Percentiles rank a stretch among this genome's conserved stretches.
Conservation (phyloP, 176 grass and related monocot genomes). For the Paspalum vaginatum region DNA sequence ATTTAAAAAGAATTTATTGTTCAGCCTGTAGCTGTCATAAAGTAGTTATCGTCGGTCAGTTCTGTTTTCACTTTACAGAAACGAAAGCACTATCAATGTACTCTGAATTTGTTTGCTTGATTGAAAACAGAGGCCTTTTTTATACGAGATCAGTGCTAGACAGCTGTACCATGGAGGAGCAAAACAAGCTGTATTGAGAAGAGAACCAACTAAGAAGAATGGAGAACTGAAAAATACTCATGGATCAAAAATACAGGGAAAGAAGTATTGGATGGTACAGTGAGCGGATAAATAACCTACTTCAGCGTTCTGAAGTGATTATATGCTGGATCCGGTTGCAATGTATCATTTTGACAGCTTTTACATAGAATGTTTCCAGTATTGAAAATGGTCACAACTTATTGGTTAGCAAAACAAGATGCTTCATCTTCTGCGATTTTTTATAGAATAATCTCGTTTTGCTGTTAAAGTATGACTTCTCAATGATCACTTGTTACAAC, state of each 20-base stretch:
- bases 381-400: neutral
- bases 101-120: conserved; percentile 27
- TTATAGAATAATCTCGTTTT: too few relatives aligned
- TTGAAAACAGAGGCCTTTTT: conserved; percentile 9
- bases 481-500: too few relatives aligned
- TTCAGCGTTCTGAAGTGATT: neutral
- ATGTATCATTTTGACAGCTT: neutral
- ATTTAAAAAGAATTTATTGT: neutral
- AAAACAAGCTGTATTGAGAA: conserved; percentile 16
- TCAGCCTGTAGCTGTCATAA: neutral
- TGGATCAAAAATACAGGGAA: neutral
- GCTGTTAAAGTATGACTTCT: too few relatives aligned
- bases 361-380: neutral
- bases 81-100: conserved; percentile 4
- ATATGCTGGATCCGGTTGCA: neutral
- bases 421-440: too few relatives aligned
- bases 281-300: neutral
- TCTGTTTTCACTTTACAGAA: conserved; percentile 20
- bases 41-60: conserved; percentile 6
- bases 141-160: neutral
- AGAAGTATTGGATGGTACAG: too few relatives aligned
- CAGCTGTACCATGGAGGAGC: conserved; percentile 1
- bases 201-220: neutral
- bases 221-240: neutral
- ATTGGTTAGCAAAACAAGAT: too few relatives aligned